Percentiles rank a stretch among this genome's conserved stretches.
Conservation (phyloP, 2,329 filamentous ascomycete genomes). For the Paradendryphiella salina region DNA sequence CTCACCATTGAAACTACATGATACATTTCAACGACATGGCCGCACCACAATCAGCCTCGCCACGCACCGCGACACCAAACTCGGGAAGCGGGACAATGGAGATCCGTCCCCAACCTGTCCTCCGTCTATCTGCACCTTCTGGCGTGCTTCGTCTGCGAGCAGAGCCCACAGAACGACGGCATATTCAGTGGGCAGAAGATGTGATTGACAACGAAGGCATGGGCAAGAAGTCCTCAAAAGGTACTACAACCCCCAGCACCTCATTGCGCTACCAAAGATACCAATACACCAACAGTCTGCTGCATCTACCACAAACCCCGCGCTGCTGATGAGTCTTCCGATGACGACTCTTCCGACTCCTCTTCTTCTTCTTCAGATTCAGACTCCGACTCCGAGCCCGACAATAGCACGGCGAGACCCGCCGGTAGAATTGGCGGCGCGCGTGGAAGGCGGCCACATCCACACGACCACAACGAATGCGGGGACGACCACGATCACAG, state of each 20-base stretch:
- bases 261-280: neutral
- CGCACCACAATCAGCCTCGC: conserved; percentile 22
- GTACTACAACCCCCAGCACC: conserved; percentile 50
- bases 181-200: conserved; percentile 89
- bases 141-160: conserved; percentile 50
- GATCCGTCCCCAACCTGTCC: conserved; percentile 35
- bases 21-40: conserved; percentile 32
- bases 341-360: conserved; percentile 63
- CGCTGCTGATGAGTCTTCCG: conserved; percentile 70
- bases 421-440: conserved; percentile 33
- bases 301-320: conserved; percentile 95
- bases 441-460: conserved; percentile 31
- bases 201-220: conserved; percentile 95
- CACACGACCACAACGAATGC: conserved; percentile 40
- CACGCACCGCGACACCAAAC: conserved; percentile 25
- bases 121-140: conserved; percentile 42
- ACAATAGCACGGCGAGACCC: conserved; percentile 54
- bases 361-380: conserved; percentile 58
- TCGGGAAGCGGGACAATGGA: conserved; percentile 32
- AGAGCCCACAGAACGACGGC: conserved; percentile 54
- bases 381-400: conserved; percentile 57
- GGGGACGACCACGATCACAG: conserved; percentile 47
- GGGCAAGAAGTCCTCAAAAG: conserved; percentile 92
- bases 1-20: conserved; percentile 70
- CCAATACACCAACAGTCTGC: conserved; percentile 67